Evolutionary conservation across 192 early-diverging fungal genomes (phyloP), one percentile per base, ranked within the genome.

Genomic region (Coemansia sp.): DNA sequence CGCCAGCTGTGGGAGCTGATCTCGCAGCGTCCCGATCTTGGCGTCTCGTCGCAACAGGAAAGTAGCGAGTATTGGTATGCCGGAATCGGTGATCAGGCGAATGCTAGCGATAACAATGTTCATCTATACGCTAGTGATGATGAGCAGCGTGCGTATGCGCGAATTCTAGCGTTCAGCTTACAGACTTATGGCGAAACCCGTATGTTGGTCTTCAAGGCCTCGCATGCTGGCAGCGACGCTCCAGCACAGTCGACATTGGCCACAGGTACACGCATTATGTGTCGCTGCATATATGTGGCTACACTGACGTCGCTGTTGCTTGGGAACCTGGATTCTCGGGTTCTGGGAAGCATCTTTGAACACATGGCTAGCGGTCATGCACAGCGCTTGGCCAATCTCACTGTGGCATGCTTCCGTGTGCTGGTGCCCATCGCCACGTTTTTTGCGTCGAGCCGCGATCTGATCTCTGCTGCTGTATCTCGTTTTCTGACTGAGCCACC

Each of bases 401-500:
- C 78, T 3, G 66, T 60, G 14, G 73, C 59, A n/a, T 64, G 66
- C 25, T 68, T 81, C 59, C 73, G 78, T 28, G 78, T 81, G 37
- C 66, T 81, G 37, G 60, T 25, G 7, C 58, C 59, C 8, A 37
- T 66, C 10, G 61, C 78, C 1, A 60, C 64, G 6, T 72, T 71
- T 46, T 76, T 75, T 34, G 24, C 60, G 15, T 46, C 26, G 34
- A 71, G 73, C 31, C 58, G 72, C 20, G 58, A 60, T 25, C 48
- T 61, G 17, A 56, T 63, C 12, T 20, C 63, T 3, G 12, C 65
- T 0, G 79, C 73, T 0, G 70, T 50, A n/a, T 63, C 55, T 3
- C 51, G 52, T 24, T 79, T 74, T 61, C 49, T 74, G 26, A 74
- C 72, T 28, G 58, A 37, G 4, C 76, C 76, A 53, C 56, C 67